Conservation (phyloP, 2,329 filamentous ascomycete species). For the Cercospora sp. region DNA sequence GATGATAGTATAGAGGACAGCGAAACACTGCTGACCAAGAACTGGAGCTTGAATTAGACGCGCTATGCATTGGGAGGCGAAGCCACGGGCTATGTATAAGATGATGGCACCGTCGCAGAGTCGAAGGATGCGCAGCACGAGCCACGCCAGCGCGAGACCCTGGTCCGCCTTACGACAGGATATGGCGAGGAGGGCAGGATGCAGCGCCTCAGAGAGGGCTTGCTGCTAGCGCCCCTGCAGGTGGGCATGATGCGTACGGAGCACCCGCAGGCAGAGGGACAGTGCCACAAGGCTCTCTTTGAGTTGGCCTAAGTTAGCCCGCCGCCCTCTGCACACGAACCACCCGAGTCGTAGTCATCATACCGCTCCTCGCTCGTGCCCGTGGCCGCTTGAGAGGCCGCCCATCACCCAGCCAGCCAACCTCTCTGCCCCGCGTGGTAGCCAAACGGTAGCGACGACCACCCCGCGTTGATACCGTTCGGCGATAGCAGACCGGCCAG, state of each 20-base stretch:
- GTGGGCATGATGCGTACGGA: slow-evolving; percentile 18
- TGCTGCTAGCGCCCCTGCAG: slow-evolving; percentile 24
- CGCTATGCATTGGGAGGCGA: slow-evolving; percentile 29
- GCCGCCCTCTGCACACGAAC: not conserved
- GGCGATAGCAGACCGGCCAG: no score
- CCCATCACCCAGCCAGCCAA: no score
- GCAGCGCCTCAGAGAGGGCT: slow-evolving; percentile 24
- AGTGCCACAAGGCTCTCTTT: slow-evolving; percentile 16
- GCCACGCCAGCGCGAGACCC: slow-evolving; percentile 22
- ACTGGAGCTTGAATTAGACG: slow-evolving; percentile 24
- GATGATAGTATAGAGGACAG: not conserved
- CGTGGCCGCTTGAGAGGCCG: not conserved
- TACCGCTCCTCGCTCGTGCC: not conserved
- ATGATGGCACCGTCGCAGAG: slow-evolving; percentile 29
- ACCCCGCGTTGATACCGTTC: no score
- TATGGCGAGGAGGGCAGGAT: slow-evolving; percentile 21
- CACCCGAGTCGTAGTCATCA: not conserved
- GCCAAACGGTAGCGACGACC: not conserved
- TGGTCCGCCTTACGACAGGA: slow-evolving; percentile 15
- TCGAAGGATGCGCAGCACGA: slow-evolving; percentile 32
- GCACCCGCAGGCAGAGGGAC: slow-evolving; percentile 19
- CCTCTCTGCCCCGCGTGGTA: not conserved
- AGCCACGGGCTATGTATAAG: slow-evolving; percentile 35
- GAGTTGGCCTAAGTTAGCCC: slow-evolving; percentile 4
- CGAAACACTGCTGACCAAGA: slow-evolving; percentile 13